Evolutionary conservation across 2,329 filamentous ascomycete genomes (phyloP), one percentile per base, ranked within the genome.

Genomic region (Neofusicoccum kwambonambiense): DNA sequence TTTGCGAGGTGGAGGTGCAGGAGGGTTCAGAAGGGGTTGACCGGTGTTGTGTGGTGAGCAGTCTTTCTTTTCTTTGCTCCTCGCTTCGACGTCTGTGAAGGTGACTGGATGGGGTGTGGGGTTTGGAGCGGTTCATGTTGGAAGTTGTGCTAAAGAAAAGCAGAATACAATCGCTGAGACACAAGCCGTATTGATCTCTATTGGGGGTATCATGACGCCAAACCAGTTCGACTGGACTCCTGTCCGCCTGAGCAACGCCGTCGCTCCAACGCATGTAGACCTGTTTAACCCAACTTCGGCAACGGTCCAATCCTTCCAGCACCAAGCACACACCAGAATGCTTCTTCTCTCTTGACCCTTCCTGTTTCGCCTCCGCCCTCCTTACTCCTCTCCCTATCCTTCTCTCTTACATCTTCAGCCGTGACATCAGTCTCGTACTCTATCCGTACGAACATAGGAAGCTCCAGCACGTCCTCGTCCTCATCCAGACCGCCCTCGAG

Each of bases 321-420:
- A 3, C 94, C 94, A 41, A 98, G 82, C 19, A 96, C 93, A 80
- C 91, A 93, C 95, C 95, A 99, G 78, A 97, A 98, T 64, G 93
- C 93, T 77, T 98, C 80, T 75, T 98, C 95, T 73, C 90, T 87
- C 81, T 89, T 94, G 78, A 58, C 47, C 54, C 82, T 86, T 50
- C 86, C 87, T 75, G 84, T 88, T 15, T 41, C 50, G 17, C 22
- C 57, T 8, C 34, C 41, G 2, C 58, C 41, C n/a, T 49, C 52
- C 27, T 49, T 58, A 13, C 44, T 44, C 62, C 51, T 57, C 45
- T 57, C 62, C 37, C 64, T 0, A 71, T 73, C 60, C 71, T 70
- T 66, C 68, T 72, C 69, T 42, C 35, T 68, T 64, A 80, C 79
- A 3, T 84, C 81, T 12, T 87, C 89, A 8, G 88, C 86, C 66